phyloP scores from a whole-genome alignment of 441 rosid species.

The Hura crepitans region DNA sequence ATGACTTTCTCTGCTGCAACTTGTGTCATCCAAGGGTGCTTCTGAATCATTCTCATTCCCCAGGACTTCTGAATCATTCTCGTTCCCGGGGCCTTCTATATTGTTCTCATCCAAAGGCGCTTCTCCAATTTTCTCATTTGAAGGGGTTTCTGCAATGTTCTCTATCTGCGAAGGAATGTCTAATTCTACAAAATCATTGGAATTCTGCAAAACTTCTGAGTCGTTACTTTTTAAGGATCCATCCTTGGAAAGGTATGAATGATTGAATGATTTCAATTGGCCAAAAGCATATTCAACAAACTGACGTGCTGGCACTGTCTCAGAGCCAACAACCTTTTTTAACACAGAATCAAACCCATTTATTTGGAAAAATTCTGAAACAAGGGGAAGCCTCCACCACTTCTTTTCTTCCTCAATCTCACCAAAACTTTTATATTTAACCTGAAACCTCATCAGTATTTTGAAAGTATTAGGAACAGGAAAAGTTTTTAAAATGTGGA shows the following conservation, averaged over 20 bases:
- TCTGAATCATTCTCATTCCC: constrained; percentile 27
- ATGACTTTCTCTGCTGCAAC: constrained; percentile 22
- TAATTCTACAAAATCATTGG: constrained; percentile 28
- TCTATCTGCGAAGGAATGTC: constrained; percentile 35
- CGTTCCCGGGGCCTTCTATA: constrained; percentile 20
- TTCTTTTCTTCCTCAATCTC: constrained; percentile 71
- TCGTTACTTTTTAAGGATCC: constrained; percentile 29
- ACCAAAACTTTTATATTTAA: constrained; percentile 67
- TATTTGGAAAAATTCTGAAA: constrained; percentile 57
- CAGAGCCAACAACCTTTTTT: constrained; percentile 54
- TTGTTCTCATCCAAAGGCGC: constrained; percentile 24
- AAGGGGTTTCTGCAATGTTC: constrained; percentile 29
- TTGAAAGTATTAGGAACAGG: not conserved
- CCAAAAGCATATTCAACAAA: constrained; percentile 92
- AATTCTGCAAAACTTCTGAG: constrained; percentile 25
- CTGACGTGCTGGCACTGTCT: constrained; percentile 69
- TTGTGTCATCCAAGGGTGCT: constrained; percentile 28
- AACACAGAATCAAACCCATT: constrained; percentile 67
- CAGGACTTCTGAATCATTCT: too few relatives aligned
- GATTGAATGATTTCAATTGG: constrained; percentile 70
- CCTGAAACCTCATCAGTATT: constrained; percentile 43
- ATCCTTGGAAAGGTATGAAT: constrained; percentile 40
- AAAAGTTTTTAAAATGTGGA: not conserved
- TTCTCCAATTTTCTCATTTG: constrained; percentile 26
- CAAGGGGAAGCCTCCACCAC: constrained; percentile 78